A percentile compares a stretch with the other conserved stretches of the same genome.
These are phyloP conservation scores for Colletotrichum brevisporum DNA, from an alignment of 2,329 filamentous ascomycete genomes.

Conservation along the genomic window DNA sequence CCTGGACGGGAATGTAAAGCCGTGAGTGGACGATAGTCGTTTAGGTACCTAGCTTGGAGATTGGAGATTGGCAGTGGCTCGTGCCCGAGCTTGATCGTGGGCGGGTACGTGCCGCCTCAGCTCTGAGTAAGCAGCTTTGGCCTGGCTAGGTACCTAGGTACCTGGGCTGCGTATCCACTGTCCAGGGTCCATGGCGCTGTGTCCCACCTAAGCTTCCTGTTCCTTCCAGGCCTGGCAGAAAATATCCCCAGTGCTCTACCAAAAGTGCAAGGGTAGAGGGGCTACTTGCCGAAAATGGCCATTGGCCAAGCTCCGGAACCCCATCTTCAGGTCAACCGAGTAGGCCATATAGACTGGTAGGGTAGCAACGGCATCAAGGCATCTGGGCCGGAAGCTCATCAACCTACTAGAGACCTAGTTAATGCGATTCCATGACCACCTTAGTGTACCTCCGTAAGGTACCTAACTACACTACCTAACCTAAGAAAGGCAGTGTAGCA, in stretches of 20 bases:
- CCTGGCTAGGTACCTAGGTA: not conserved
- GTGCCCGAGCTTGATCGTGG: not conserved
- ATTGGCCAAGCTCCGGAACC: not conserved
- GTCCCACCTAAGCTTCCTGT: conserved; percentile 17
- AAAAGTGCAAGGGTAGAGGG: not conserved
- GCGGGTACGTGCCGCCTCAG: conserved; percentile 2
- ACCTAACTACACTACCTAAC: no score
- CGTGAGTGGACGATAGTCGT: conserved; percentile 17
- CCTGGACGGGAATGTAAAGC: conserved; percentile 11
- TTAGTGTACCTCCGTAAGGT: no score
- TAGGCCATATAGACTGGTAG: no score
- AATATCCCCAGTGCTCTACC: not conserved
- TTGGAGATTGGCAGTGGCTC: conserved; percentile 21
- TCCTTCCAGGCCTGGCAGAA: conserved; percentile 18
- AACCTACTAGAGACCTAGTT: not conserved
- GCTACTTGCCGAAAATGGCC: not conserved
- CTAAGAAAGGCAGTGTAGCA: no score
- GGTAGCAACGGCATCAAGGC: not conserved
- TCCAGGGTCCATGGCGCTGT: not conserved
- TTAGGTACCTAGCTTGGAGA: not conserved
- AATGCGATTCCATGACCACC: no score
- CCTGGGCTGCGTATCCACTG: no score
- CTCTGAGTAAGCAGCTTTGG: not conserved
- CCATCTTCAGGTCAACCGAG: conserved; percentile 7
- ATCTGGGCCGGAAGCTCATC: not conserved